Percentiles rank a stretch among this genome's conserved stretches.
Conservation (phyloP, 257 asterid genomes). For the Cynanchum wilfordii region DNA sequence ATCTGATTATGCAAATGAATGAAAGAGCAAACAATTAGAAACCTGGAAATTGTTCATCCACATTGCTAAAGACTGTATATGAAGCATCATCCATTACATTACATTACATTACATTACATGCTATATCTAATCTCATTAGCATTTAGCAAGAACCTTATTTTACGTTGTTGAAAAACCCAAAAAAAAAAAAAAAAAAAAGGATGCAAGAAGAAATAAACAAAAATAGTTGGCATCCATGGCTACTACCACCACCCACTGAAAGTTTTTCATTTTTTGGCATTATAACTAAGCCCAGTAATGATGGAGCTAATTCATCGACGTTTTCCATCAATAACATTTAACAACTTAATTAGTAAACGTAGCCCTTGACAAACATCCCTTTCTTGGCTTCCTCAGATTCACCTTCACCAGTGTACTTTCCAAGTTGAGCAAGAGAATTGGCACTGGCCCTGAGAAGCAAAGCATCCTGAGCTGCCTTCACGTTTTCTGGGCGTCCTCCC, state of each 20-base stretch:
- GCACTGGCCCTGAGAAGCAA: constrained; percentile 62
- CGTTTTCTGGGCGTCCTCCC: constrained; percentile 67
- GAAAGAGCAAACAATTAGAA: background rate
- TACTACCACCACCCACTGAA: background rate
- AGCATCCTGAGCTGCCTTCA: constrained; percentile 57
- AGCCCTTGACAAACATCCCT: constrained; percentile 72
- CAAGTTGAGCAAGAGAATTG: constrained; percentile 77
- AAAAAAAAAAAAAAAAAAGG: too few relatives aligned
- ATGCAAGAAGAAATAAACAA: constrained; percentile 26
- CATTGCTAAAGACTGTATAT: background rate
- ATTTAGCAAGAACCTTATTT: constrained; percentile 20
- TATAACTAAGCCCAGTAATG: too few relatives aligned
- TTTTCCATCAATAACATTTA: too few relatives aligned
- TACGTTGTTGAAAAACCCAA: constrained; percentile 19
- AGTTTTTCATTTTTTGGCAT: too few relatives aligned
- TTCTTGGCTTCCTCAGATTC: constrained; percentile 77
- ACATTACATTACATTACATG: constrained; percentile 2
- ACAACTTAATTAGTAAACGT: constrained; percentile 40
- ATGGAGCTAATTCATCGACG: too few relatives aligned
- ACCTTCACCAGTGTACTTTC: constrained; percentile 67
- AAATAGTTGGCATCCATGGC: constrained; percentile 19
- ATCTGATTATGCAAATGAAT: too few relatives aligned
- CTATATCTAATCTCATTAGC: constrained; percentile 35
- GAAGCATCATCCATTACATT: background rate
- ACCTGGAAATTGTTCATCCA: background rate